These are phyloP conservation scores for Leccinum discolor DNA, from an alignment of 1,284 basidiomycete species.

Conservation along the genomic window DNA sequence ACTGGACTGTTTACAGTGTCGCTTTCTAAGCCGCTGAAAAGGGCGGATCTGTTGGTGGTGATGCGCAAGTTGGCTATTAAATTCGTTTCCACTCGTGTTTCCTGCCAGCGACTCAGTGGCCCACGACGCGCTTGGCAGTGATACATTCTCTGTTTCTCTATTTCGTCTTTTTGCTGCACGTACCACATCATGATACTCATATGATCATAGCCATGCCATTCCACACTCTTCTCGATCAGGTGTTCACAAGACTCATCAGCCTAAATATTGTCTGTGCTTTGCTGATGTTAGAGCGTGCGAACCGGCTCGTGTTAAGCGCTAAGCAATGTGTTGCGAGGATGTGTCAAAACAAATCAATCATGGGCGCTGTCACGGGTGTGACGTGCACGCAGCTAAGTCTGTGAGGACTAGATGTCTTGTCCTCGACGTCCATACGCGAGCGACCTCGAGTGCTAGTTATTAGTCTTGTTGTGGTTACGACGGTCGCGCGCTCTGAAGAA, in stretches of 20 bases:
- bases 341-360: slow-evolving; percentile 12
- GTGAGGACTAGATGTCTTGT: neutral
- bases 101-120: slow-evolving; percentile 17
- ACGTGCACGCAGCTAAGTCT: neutral
- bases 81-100: slow-evolving; percentile 44
- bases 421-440: neutral
- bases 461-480: neutral
- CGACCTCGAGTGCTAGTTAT: neutral
- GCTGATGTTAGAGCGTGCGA: slow-evolving; percentile 32
- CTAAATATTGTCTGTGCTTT: slow-evolving; percentile 27
- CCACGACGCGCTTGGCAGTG: slow-evolving; percentile 10
- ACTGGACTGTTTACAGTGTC: slow-evolving; percentile 86
- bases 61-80: slow-evolving; percentile 71
- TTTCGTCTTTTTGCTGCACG: slow-evolving; percentile 33
- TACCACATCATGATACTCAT: slow-evolving; percentile 29
- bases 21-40: slow-evolving; percentile 86
- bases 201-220: slow-evolving; percentile 26
- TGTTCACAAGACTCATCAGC: slow-evolving; percentile 36
- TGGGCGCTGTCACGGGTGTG: slow-evolving; percentile 18
- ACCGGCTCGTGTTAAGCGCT: neutral
- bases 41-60: slow-evolving; percentile 77
- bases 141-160: slow-evolving; percentile 30
- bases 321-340: neutral
- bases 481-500: neutral
- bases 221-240: slow-evolving; percentile 14